These are phyloP conservation scores for Acacia acuminata DNA, from an alignment of 306 rosid genomes.

Conservation along the genomic window DNA sequence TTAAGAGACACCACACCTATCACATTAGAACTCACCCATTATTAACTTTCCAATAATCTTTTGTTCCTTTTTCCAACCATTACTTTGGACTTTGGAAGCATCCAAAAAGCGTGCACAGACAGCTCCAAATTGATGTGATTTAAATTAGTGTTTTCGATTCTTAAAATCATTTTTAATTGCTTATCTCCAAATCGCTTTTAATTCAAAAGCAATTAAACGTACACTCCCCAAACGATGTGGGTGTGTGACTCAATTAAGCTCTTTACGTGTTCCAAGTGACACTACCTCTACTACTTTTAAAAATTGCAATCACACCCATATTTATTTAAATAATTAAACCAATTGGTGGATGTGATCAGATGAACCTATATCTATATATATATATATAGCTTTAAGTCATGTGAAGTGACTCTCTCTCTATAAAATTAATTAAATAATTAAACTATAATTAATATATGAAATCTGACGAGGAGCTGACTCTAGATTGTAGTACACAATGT, in stretches of 20 bases:
- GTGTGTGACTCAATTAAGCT: constrained; percentile 59
- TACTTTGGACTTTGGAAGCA: constrained; percentile 82
- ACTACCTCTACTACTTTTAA: constrained; percentile 58
- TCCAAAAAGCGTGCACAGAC: constrained; percentile 51
- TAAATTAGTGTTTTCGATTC: constrained; percentile 45
- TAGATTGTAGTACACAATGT: constrained; percentile 41
- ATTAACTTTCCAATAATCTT: constrained; percentile 61
- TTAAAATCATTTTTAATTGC: constrained; percentile 47
- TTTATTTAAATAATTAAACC: constrained; percentile 18
- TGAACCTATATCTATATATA: constrained; percentile 40
- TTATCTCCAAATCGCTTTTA: constrained; percentile 48
- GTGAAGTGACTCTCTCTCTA: constrained; percentile 44
- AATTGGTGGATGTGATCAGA: constrained; percentile 33
- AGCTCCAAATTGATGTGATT: constrained; percentile 43
- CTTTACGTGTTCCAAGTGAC: constrained; percentile 58
- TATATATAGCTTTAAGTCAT: constrained; percentile 57
- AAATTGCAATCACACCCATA: constrained; percentile 4
- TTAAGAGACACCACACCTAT: constrained; percentile 53
- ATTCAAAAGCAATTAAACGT: constrained; percentile 14
- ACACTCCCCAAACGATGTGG: constrained; percentile 53
- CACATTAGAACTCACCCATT: constrained; percentile 47
- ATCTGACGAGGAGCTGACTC: constrained; percentile 39
- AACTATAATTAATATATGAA: constrained; percentile 18
- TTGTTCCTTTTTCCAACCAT: constrained; percentile 71
- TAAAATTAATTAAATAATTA: not conserved